Percentiles rank a stretch among this genome's conserved stretches.
These are phyloP conservation scores for Cystobasidium pallidum DNA, from an alignment of 1,284 basidiomycete species.

Conservation along the genomic window DNA sequence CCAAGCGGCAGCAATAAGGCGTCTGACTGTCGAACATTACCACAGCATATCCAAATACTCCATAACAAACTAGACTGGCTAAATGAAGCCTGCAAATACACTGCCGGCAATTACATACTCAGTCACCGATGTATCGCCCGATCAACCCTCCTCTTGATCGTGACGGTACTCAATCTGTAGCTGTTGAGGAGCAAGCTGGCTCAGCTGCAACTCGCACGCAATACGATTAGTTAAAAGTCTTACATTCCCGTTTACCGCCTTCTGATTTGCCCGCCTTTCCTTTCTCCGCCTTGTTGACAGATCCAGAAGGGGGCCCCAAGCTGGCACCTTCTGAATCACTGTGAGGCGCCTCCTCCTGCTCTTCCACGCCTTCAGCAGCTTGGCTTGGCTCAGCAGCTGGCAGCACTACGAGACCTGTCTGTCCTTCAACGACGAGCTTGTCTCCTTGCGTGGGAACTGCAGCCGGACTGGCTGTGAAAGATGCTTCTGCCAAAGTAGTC, in stretches of 20 bases:
- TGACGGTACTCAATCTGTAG: too few species aligned
- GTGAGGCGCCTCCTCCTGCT: background rate
- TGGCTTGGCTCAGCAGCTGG: background rate
- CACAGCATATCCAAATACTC: too few species aligned
- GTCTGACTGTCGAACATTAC: too few species aligned
- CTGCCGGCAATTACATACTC: too few species aligned
- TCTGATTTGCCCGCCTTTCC: too few species aligned
- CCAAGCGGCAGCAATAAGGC: too few species aligned
- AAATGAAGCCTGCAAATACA: too few species aligned
- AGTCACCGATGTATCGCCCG: too few species aligned
- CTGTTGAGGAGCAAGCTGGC: background rate
- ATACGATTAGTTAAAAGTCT: background rate
- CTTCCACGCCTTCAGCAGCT: background rate
- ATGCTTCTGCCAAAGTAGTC: background rate
- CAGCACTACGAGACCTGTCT: constrained; percentile 12
- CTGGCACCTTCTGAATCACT: too few species aligned
- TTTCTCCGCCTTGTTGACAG: background rate
- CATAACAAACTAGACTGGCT: too few species aligned
- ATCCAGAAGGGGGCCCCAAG: too few species aligned
- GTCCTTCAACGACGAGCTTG: constrained; percentile 12
- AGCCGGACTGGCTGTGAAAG: background rate
- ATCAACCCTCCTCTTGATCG: too few species aligned
- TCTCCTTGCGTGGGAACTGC: background rate
- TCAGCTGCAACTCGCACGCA: background rate
- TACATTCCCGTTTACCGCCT: background rate